These are phyloP conservation scores for Rhodofomes roseus DNA, from an alignment of 1,284 basidiomycete genomes.

Conservation along the genomic window DNA sequence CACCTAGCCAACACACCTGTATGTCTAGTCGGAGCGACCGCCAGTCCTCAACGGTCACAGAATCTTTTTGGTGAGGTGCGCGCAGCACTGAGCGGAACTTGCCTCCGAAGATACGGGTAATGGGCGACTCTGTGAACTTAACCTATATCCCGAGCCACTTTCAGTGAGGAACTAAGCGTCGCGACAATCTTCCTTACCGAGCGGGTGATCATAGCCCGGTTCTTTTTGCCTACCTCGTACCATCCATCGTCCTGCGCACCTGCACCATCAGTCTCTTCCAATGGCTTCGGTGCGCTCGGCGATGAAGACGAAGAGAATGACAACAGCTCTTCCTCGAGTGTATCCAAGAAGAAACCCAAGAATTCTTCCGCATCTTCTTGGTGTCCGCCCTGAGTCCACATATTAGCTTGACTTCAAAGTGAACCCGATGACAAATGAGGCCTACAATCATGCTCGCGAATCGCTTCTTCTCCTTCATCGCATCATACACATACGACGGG, in stretches of 20 bases:
- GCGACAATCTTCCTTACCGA: slow-evolving; percentile 47
- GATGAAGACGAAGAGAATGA: slow-evolving; percentile 52
- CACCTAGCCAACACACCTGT: slow-evolving; percentile 45
- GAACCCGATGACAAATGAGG: slow-evolving; percentile 12
- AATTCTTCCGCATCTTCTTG: slow-evolving; percentile 99
- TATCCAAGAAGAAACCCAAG: slow-evolving; percentile 95
- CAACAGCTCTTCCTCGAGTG: slow-evolving; percentile 90
- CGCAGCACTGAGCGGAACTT: slow-evolving; percentile 87
- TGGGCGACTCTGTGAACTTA: slow-evolving; percentile 81
- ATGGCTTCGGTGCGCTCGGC: slow-evolving; percentile 25
- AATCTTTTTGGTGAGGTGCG: slow-evolving; percentile 82
- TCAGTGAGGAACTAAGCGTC: background rate
- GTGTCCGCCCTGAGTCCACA: slow-evolving; percentile 65
- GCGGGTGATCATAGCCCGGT: slow-evolving; percentile 80
- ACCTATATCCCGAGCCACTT: slow-evolving; percentile 44
- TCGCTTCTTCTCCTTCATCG: slow-evolving; percentile 92
- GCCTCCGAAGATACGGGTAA: slow-evolving; percentile 91
- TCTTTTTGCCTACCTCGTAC: slow-evolving; percentile 93
- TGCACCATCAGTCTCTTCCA: slow-evolving; percentile 32
- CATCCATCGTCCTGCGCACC: slow-evolving; percentile 67
- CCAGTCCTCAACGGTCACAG: slow-evolving; percentile 91
- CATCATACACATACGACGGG: slow-evolving; percentile 89
- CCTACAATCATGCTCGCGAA: slow-evolving; percentile 91
- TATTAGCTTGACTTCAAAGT: background rate
- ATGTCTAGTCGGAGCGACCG: slow-evolving; percentile 89